These are phyloP conservation scores for Ophiostoma australiae DNA, from an alignment of 2,329 filamentous ascomycete species.

Conservation along the genomic window DNA sequence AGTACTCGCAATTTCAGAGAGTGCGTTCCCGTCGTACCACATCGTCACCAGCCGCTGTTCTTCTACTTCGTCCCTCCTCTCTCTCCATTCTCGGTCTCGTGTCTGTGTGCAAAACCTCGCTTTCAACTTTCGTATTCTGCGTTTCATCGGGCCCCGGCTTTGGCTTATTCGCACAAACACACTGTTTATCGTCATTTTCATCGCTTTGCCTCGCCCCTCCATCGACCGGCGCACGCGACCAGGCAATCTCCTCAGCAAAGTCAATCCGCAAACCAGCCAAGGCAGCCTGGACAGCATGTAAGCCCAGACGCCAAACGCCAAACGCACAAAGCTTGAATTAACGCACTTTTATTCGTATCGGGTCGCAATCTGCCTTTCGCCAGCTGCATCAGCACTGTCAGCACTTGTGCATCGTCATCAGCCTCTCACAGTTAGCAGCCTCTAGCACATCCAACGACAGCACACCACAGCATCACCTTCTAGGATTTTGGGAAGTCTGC, in stretches of 20 bases:
- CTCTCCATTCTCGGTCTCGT: neutral
- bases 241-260: neutral
- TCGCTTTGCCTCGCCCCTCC: neutral
- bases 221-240: neutral
- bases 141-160: neutral
- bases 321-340: neutral
- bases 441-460: neutral
- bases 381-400: neutral
- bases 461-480: neutral
- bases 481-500: neutral
- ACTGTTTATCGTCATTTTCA: neutral
- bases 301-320: neutral
- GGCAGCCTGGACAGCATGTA: neutral
- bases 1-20: neutral
- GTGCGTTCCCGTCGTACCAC: neutral
- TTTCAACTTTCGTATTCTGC: neutral
- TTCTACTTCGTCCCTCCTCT: neutral
- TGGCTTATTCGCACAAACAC: neutral
- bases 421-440: neutral
- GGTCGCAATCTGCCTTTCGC: neutral
- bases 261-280: neutral
- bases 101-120: neutral
- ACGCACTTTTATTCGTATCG: constrained; percentile 8
- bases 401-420: neutral
- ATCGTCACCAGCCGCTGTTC: neutral